Base-by-base conservation (phyloP, 2,329 filamentous ascomycete species). In the Pseudocercospora vitis region DNA sequence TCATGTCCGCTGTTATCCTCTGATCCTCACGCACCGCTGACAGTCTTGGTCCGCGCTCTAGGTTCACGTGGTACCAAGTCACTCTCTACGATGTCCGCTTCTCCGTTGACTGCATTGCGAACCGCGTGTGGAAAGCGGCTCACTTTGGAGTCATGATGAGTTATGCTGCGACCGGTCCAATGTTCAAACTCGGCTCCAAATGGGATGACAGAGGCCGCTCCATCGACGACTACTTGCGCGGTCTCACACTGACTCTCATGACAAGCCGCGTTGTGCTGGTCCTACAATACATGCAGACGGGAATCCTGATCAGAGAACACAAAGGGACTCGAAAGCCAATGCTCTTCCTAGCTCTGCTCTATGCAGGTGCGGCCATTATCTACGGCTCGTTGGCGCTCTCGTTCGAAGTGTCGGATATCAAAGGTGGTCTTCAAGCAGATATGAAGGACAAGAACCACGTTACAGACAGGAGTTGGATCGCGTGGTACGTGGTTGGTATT, bases 81-180 rank as follows among this genome's bases (percentile, higher is more conserved):
- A 78, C 79, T 7, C 70, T 87, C 1, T 86, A 83, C 66, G 84
- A 88, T 67, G 79, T 87, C 28, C 82, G 84, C 0, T 87, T 85
- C 65, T 78, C 81, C 1, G 76, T 80, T 19, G 84, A 88, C 67
- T 83, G 79, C 32, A 73, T 87, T 29, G 84, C 86, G 61, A 81
- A 86, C 59, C 78, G 84, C 24, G 60, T 76, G 19, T 79, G 78
- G 55, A 81, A 84, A 63, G 80, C 77, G 2, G 59, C 81, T 2
- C 83, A 87, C 59, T 79, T 87, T 3, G 83, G 78, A 21, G 79
- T 83, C 31, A 83, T 87, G 80, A 76, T 85, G 35, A 83, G 81
- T 2, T 85, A 87, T 58, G 81, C 83, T 4, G 80, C 84, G 26
- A 78, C 84, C 4, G 82, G 81, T 5, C 68, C 71, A 0, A 64